These are phyloP conservation scores for Zoysia pacifica DNA, from an alignment of 176 grass and related monocot genomes.

Conservation along the genomic window DNA sequence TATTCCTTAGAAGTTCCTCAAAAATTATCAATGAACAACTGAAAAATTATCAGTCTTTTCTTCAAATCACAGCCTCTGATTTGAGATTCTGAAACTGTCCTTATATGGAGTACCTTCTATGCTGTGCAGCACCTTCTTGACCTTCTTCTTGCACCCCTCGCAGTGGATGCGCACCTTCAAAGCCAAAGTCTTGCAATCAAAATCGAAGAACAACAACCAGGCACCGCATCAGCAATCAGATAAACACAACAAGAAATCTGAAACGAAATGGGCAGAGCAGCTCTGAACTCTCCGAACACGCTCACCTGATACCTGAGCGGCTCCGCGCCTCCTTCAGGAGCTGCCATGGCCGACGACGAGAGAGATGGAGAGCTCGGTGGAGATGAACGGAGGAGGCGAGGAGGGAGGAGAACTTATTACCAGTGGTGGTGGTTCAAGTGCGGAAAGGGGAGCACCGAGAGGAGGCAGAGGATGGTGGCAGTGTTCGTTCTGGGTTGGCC, in stretches of 20 bases:
- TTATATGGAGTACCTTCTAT: constrained; percentile 67
- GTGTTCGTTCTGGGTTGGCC: constrained; percentile 7
- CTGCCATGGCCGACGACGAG: constrained; percentile 55
- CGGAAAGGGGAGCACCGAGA: constrained; percentile 3
- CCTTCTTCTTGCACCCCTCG: constrained; percentile 97
- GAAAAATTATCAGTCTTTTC: not conserved
- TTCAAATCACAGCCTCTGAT: not conserved
- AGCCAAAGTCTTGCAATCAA: constrained; percentile 52
- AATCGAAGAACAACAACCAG: not conserved
- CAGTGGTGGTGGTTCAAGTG: constrained; percentile 21
- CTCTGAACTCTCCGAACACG: not conserved
- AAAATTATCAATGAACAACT: not conserved
- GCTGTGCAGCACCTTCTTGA: constrained; percentile 91
- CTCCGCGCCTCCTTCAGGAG: constrained; percentile 54
- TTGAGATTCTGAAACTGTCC: not conserved
- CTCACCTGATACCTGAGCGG: constrained; percentile 84
- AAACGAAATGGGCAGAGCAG: not conserved
- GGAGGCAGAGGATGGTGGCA: constrained; percentile 41
- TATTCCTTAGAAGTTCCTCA: not conserved
- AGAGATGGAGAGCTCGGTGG: not conserved
- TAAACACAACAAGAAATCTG: not conserved
- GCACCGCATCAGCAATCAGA: constrained; percentile 14
- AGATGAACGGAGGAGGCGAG: constrained; percentile 19
- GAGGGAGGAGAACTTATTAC: not conserved
- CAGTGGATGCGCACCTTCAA: constrained; percentile 98